Base-by-base conservation (phyloP, 495 filamentous ascomycete species). In the Eremomyces bilateralis region DNA sequence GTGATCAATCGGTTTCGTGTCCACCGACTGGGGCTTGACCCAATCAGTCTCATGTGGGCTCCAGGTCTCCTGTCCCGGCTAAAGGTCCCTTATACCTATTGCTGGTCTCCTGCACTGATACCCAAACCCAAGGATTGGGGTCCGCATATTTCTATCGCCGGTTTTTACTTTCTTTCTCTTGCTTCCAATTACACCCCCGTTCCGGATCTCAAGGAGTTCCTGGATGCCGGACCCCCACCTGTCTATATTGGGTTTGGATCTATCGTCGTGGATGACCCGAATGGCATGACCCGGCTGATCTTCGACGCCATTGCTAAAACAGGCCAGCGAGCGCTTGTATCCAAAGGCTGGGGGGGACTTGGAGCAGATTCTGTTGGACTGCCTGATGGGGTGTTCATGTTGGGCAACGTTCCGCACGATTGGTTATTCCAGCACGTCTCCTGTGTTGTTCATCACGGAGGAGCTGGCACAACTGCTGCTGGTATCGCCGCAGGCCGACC, bases 201-300 rank as follows among this genome's bases (percentile, higher is more conserved):
- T 0, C 40, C 58, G 1, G 63, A 66, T 3, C 49, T 78, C 13
- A 49, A 47, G 0, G 50, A 46, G 0, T 76, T 75, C 39, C 51
- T 78, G 0, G 44, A 57, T 28, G 48, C 46, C 10, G 71, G 70
- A 1, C 58, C 65, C 3, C 48, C 60, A 4, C 71, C 71, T 12
- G 53, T 76, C 1, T 76, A 76, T 41, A 69, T 78, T 24, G 73
- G 73, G 10, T 78, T 78, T 41, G 73, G 73, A 2, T 67, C 61
- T 27, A 76, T 78, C 37, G 70, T 74, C 0, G 59, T 74, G 10
- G 67, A 74, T 21, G 59, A 75, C 37, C 63, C 67, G 0, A 52
- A 65, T 29, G 53, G 45, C 13, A 50, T 76, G 38, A 73, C 62
- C 1, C 35, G 50, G 0, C 55, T 64, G 0, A 51, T 76, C 2